Conservation (phyloP, 2,329 filamentous ascomycete species). For the Pyricularia pennisetigena region DNA sequence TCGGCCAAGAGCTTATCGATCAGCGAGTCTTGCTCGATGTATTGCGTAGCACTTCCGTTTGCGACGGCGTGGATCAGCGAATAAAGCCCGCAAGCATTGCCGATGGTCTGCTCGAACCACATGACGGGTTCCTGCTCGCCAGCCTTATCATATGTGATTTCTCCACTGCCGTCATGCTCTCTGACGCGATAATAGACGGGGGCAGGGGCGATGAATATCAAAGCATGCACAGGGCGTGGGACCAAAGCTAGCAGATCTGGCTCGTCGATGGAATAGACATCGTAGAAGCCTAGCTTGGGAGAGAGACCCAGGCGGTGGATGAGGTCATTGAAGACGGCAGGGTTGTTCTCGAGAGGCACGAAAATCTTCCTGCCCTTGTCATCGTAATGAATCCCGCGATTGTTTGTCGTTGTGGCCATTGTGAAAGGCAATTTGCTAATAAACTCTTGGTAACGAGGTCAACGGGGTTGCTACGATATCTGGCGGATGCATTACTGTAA, state of each 20-base stretch:
- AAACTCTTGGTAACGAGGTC: neutral
- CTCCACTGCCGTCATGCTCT: neutral
- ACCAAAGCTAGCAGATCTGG: constrained; percentile 76
- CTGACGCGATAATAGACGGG: constrained; percentile 60
- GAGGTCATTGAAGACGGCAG: constrained; percentile 75
- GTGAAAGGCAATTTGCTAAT: neutral
- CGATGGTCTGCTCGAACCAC: constrained; percentile 82
- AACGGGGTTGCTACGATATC: neutral
- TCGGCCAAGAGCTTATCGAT: constrained; percentile 49
- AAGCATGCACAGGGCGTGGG: constrained; percentile 76
- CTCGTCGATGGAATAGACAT: constrained; percentile 86
- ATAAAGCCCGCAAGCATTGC: constrained; percentile 73
- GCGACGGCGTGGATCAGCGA: constrained; percentile 63
- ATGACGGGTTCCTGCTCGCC: constrained; percentile 52
- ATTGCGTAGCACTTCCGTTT: constrained; percentile 52
- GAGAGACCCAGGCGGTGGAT: constrained; percentile 78
- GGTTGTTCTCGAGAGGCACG: constrained; percentile 63
- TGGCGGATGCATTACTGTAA: neutral
- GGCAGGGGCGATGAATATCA: constrained; percentile 88
- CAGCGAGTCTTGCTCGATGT: constrained; percentile 16
- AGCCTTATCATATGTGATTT: neutral
- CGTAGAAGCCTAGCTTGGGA: constrained; percentile 65
- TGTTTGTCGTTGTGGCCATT: neutral
- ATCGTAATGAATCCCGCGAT: neutral
- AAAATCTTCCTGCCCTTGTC: constrained; percentile 27